phyloP scores from a whole-genome alignment of 2,329 filamentous ascomycete genomes.

The Alternaria brassicae region DNA sequence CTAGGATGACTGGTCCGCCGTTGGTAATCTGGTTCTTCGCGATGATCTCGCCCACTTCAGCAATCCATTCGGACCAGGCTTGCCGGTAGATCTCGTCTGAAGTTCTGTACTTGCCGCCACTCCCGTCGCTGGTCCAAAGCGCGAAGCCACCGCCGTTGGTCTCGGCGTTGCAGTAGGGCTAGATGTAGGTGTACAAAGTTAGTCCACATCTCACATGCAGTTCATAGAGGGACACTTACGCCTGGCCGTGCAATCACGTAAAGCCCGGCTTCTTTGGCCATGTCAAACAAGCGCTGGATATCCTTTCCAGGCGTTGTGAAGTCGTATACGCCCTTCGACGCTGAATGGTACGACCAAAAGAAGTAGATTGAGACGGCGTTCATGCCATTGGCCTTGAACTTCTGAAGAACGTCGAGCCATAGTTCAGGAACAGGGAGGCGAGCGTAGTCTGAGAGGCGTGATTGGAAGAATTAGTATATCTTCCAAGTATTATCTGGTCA shows the following conservation, averaged over 20 bases:
- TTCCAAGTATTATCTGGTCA: not conserved
- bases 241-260: constrained; percentile 61
- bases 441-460: constrained; percentile 51
- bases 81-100: constrained; percentile 55
- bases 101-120: constrained; percentile 54
- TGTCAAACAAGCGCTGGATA: constrained; percentile 59
- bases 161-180: constrained; percentile 61
- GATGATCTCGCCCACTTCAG: constrained; percentile 57
- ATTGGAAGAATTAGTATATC: not conserved
- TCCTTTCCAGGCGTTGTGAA: constrained; percentile 61
- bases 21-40: constrained; percentile 60
- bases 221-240: too few species aligned
- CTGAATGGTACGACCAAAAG: constrained; percentile 60
- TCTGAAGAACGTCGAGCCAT: constrained; percentile 63
- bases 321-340: constrained; percentile 56
- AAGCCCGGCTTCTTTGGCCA: constrained; percentile 60
- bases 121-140: constrained; percentile 57
- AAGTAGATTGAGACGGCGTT: constrained; percentile 61
- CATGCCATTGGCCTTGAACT: constrained; percentile 61
- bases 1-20: constrained; percentile 60
- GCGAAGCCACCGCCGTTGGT: constrained; percentile 58
- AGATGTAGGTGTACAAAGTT: too few species aligned
- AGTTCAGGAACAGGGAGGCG: constrained; percentile 62
- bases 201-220: too few species aligned
- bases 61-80: constrained; percentile 59